Evolutionary conservation across 2,329 filamentous ascomycete species (phyloP).

Genomic region (Hypoxylon sp.): DNA sequence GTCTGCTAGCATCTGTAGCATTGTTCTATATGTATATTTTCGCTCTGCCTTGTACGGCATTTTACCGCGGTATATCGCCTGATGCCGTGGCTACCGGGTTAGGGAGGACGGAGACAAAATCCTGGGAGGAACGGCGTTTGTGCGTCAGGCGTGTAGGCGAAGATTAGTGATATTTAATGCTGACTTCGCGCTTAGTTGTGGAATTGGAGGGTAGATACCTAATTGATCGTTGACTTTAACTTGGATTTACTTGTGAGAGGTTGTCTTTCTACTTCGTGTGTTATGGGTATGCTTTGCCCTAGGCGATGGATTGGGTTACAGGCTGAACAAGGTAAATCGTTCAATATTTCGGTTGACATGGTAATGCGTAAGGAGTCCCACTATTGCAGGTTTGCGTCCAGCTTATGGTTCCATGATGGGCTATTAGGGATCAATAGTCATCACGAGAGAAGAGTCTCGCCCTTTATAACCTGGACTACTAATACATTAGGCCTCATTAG

Average conservation of each 20-base stretch:
- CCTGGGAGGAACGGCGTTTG: background rate
- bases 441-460: no score
- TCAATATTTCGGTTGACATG: no score
- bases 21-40: conserved; percentile 20
- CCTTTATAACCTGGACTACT: no score
- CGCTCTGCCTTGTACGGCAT: background rate
- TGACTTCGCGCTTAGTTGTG: conserved; percentile 7
- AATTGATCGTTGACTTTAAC: conserved; percentile 23
- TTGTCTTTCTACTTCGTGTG: background rate
- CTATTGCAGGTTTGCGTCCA: no score
- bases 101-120: background rate
- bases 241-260: background rate
- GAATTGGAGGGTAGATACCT: conserved; percentile 29
- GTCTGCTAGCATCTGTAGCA: conserved; percentile 1
- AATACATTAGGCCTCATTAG: no score
- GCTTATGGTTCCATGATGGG: no score
- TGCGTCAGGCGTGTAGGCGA: conserved; percentile 18
- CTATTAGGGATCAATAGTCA: no score
- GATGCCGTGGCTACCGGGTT: background rate
- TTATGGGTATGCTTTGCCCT: background rate
- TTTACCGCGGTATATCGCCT: background rate
- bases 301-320: background rate
- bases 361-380: no score
- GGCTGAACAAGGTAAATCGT: no score
- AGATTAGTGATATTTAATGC: background rate